These are phyloP conservation scores for Xylaria nigripes DNA, from an alignment of 495 filamentous ascomycete species.

Conservation along the genomic window DNA sequence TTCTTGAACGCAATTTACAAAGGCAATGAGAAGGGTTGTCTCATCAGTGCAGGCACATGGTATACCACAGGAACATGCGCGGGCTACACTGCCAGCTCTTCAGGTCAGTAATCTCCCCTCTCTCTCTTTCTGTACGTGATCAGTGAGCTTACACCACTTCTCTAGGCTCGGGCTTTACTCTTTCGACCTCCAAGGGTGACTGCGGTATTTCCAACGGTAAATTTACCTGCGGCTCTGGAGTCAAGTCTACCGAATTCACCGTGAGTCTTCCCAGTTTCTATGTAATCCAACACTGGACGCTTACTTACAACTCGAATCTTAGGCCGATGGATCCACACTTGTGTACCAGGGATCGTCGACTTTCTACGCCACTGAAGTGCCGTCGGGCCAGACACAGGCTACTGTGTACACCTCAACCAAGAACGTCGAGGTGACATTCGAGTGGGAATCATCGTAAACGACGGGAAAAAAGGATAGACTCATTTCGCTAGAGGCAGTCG, in stretches of 20 bases:
- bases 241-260: constrained; percentile 39
- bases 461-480: no score
- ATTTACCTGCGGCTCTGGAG: constrained; percentile 42
- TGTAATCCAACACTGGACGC: no score
- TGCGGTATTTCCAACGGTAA: constrained; percentile 40
- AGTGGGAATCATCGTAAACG: constrained; percentile 16
- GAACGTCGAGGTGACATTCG: constrained; percentile 24
- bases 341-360: constrained; percentile 39
- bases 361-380: constrained; percentile 49
- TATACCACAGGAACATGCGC: constrained; percentile 60
- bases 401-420: constrained; percentile 23
- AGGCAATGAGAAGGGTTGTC: constrained; percentile 49
- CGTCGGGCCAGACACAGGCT: constrained; percentile 38
- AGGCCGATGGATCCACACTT: constrained; percentile 33
- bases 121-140: background rate
- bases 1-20: constrained; percentile 48
- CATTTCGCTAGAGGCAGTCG: no score
- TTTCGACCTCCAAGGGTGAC: constrained; percentile 46
- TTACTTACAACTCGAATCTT: background rate
- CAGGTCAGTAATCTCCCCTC: constrained; percentile 10
- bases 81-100: constrained; percentile 46
- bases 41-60: constrained; percentile 62
- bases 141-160: background rate
- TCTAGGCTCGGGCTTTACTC: constrained; percentile 44
- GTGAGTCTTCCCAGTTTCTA: constrained; percentile 25